A percentile compares a stretch with the other conserved stretches of the same genome.
Conservation (phyloP, 1,139 yeast genomes). For the Komagataea norvegica region DNA sequence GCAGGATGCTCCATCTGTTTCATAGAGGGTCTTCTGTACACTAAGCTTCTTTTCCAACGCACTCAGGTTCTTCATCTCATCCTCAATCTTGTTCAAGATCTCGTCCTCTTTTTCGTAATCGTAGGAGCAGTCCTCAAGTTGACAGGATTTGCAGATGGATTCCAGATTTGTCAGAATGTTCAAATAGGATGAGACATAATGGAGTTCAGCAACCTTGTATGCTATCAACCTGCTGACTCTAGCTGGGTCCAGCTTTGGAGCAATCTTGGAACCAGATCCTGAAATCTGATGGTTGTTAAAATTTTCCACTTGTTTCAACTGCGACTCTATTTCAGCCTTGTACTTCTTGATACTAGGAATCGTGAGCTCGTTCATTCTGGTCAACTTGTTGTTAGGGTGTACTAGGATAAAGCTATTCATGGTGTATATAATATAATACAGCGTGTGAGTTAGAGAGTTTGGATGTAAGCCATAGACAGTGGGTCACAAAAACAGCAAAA, state of each 20-base stretch:
- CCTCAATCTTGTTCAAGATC: slow-evolving; percentile 14
- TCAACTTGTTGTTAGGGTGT: slow-evolving; percentile 16
- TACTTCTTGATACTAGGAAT: slow-evolving; percentile 13
- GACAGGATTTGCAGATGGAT: slow-evolving; percentile 12
- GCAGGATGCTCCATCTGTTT: slow-evolving; percentile 10
- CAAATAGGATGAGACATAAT: slow-evolving; percentile 9
- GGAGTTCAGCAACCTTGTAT: slow-evolving; percentile 9
- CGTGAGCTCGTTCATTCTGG: slow-evolving; percentile 13
- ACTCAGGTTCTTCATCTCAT: slow-evolving; percentile 10
- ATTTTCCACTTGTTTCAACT: slow-evolving; percentile 6
- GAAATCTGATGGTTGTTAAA: background rate
- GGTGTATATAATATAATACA: no score
- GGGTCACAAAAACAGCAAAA: no score
- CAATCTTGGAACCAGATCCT: background rate
- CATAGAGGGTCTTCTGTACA: slow-evolving; percentile 8
- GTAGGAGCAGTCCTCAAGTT: slow-evolving; percentile 5
- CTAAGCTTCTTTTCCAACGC: slow-evolving; percentile 7
- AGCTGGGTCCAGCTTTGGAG: slow-evolving; percentile 2
- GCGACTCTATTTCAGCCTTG: background rate
- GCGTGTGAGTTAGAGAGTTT: no score
- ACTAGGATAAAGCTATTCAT: slow-evolving; percentile 14
- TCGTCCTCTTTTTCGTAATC: slow-evolving; percentile 19
- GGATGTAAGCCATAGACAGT: no score
- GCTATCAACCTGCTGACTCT: slow-evolving; percentile 3
- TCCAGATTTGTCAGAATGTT: slow-evolving; percentile 9